Conservation (phyloP, 345 rosid genomes). For the Draba incana region DNA sequence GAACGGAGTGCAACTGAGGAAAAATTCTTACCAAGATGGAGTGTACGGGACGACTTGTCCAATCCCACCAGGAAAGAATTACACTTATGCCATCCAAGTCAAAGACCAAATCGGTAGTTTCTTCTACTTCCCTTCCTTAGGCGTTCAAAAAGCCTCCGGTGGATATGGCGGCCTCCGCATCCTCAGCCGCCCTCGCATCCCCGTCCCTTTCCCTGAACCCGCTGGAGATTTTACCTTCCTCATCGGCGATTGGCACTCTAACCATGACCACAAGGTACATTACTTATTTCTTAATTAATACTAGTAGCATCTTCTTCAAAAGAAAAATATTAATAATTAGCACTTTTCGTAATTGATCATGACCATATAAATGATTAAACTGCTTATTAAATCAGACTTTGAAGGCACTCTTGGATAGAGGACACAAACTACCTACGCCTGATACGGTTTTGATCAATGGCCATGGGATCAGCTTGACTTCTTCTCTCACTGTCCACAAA, state of each 20-base stretch:
- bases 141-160: conserved; percentile 91
- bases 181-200: conserved; percentile 79
- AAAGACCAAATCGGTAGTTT: conserved; percentile 95
- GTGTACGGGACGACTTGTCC: conserved; percentile 96
- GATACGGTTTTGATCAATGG: conserved; percentile 83
- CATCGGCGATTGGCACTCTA: conserved; percentile 81
- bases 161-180: conserved; percentile 81
- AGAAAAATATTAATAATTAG: too few relatives aligned
- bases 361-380: not conserved
- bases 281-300: not conserved
- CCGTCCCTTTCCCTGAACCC: conserved; percentile 87
- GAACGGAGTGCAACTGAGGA: conserved; percentile 93
- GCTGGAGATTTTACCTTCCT: conserved; percentile 78
- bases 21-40: conserved; percentile 85
- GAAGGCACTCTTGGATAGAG: conserved; percentile 58
- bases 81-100: conserved; percentile 76
- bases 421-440: conserved; percentile 66
- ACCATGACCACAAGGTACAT: conserved; percentile 63
- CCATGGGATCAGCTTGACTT: conserved; percentile 55
- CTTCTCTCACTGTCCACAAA: conserved; percentile 64
- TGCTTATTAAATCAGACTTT: conserved; percentile 46
- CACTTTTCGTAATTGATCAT: not conserved
- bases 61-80: conserved; percentile 90
- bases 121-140: conserved; percentile 94
- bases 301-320: not conserved